These are phyloP conservation scores for Diplodia sapinea DNA, from an alignment of 2,329 filamentous ascomycete species.

Conservation along the genomic window DNA sequence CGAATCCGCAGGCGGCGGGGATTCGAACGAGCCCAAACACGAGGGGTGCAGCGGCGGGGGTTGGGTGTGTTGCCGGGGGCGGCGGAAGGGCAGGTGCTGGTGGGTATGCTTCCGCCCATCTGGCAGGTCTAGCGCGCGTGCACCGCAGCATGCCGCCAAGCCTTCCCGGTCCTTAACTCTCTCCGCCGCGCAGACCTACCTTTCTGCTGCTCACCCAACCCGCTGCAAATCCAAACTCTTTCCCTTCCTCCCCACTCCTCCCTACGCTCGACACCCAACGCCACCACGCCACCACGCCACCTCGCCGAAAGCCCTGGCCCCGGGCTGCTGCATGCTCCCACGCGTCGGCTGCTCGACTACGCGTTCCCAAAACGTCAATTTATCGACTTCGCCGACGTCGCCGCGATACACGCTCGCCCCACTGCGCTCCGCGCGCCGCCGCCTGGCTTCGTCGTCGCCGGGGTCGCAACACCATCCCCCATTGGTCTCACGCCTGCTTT, in stretches of 20 bases:
- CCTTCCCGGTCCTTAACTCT: conserved; percentile 20
- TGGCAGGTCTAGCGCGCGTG: conserved; percentile 28
- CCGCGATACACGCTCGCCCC: conserved; percentile 26
- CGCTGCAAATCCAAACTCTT: conserved; percentile 31
- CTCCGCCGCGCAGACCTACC: conserved; percentile 24
- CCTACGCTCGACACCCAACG: conserved; percentile 38
- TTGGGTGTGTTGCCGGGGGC: neutral
- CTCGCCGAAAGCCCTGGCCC: conserved; percentile 24
- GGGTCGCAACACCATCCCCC: conserved; percentile 10
- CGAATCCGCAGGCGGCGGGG: neutral
- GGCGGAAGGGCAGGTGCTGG: conserved; percentile 13
- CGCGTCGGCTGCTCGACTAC: conserved; percentile 25
- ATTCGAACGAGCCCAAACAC: conserved; percentile 31
- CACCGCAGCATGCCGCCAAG: conserved; percentile 27
- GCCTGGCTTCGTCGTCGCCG: conserved; percentile 22
- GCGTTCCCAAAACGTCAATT: conserved; percentile 30
- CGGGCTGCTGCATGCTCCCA: conserved; percentile 20
- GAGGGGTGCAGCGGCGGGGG: conserved; percentile 5
- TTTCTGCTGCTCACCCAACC: conserved; percentile 25
- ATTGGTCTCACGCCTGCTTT: conserved; percentile 3
- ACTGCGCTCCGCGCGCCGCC: conserved; percentile 32
- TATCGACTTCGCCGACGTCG: conserved; percentile 26
- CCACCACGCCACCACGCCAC: conserved; percentile 39
- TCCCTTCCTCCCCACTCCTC: conserved; percentile 41
- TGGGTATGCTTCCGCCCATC: conserved; percentile 24